Percentiles rank a stretch among this genome's conserved stretches.
Evolutionary conservation across 1,139 yeast species (phyloP).

Genomic region (Sugiyamaella xylanicola): DNA sequence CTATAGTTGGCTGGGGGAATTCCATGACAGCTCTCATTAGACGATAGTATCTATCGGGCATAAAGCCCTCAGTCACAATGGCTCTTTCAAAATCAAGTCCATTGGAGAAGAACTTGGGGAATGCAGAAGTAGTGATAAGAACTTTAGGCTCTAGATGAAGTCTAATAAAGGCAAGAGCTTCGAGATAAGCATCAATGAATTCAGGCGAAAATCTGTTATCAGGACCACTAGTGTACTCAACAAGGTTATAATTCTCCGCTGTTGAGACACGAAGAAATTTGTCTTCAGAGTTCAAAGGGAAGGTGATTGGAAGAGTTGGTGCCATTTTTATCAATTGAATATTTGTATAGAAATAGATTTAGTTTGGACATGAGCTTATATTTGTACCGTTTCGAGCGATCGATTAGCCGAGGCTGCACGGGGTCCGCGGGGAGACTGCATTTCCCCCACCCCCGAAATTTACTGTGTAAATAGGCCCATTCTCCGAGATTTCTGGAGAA

Average conservation of each 20-base stretch:
- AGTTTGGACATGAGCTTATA: background rate
- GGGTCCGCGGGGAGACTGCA: background rate
- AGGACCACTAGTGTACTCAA: slow-evolving; percentile 40
- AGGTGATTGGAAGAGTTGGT: slow-evolving; percentile 26
- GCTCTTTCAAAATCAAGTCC: slow-evolving; percentile 46
- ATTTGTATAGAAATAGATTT: background rate
- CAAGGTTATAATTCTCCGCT: slow-evolving; percentile 36
- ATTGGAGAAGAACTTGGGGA: slow-evolving; percentile 44
- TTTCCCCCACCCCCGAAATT: background rate
- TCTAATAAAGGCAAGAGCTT: slow-evolving; percentile 39
- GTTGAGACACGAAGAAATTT: slow-evolving; percentile 30
- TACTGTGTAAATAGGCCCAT: no score
- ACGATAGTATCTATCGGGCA: slow-evolving; percentile 39
- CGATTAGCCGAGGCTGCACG: background rate
- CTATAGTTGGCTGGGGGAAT: slow-evolving; percentile 47
- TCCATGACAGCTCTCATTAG: slow-evolving; percentile 40
- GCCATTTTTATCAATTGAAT: background rate
- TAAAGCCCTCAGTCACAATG: slow-evolving; percentile 39
- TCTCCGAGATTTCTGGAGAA: no score
- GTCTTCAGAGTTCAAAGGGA: slow-evolving; percentile 28
- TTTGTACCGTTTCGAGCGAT: background rate
- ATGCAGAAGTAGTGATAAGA: slow-evolving; percentile 43
- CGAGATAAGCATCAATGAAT: slow-evolving; percentile 39
- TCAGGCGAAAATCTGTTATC: slow-evolving; percentile 43
- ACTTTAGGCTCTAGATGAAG: slow-evolving; percentile 37